Conservation (phyloP, 2,329 filamentous ascomycete species). For the Fusarium brevicatenulatum region DNA sequence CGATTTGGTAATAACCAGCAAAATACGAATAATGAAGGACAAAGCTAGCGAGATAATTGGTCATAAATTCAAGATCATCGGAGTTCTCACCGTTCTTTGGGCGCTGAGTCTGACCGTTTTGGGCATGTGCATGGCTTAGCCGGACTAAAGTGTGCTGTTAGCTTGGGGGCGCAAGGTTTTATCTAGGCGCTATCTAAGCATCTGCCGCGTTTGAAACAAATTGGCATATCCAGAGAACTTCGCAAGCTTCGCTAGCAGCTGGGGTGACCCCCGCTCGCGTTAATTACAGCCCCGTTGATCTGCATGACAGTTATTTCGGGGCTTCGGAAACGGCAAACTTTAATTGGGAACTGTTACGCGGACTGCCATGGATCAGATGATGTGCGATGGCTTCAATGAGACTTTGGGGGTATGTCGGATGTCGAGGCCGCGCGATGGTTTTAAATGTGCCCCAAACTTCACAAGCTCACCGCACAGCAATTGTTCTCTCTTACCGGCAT, state of each 20-base stretch:
- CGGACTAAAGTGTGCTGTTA: neutral
- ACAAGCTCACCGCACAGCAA: too few relatives aligned
- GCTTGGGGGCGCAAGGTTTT: neutral
- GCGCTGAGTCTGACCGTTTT: neutral
- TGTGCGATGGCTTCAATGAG: neutral
- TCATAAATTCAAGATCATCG: neutral
- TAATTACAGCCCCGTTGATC: constrained; percentile 3
- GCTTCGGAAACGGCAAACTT: neutral
- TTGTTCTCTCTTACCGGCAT: too few relatives aligned
- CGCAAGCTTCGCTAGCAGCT: neutral
- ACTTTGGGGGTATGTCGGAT: neutral
- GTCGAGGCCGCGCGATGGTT: neutral
- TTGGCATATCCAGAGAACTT: neutral
- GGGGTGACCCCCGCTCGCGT: neutral
- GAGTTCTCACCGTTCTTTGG: neutral
- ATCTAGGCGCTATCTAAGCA: constrained; percentile 18
- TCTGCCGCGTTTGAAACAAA: neutral
- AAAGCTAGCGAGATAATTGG: neutral
- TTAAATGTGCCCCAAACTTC: neutral
- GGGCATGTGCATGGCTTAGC: neutral
- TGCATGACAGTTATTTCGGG: neutral
- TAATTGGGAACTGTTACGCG: neutral
- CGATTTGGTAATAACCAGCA: neutral
- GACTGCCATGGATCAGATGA: too few relatives aligned
- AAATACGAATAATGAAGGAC: neutral